phyloP scores from a whole-genome alignment of 164 flowering plant genomes.

The Dillenia suffruticosa region DNA sequence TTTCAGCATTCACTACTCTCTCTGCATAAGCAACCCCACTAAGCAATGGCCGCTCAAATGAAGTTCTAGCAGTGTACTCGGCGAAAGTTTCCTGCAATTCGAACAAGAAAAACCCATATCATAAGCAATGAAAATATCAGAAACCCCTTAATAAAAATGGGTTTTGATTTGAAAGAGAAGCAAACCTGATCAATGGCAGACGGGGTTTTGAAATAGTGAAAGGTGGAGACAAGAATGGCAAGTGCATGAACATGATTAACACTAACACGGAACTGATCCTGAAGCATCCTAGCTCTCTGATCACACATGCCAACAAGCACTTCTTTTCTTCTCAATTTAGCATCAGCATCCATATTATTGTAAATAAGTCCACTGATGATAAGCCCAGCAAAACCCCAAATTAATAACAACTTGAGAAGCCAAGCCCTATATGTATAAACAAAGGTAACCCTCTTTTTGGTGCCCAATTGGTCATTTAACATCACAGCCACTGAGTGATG shows the following conservation, averaged over 20 bases:
- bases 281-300: conserved; percentile 86
- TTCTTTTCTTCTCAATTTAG: conserved; percentile 58
- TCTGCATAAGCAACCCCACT: conserved; percentile 92
- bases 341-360: conserved; percentile 37
- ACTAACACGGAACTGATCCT: conserved; percentile 88
- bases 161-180: neutral
- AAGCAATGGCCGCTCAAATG: conserved; percentile 84
- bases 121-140: neutral
- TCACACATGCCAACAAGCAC: conserved; percentile 76
- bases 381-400: conserved; percentile 41
- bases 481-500: conserved; percentile 41
- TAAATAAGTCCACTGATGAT: conserved; percentile 27
- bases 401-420: conserved; percentile 20
- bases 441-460: conserved; percentile 15
- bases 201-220: conserved; percentile 68
- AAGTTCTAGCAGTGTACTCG: conserved; percentile 78
- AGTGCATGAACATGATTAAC: conserved; percentile 96
- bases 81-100: conserved; percentile 80
- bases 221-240: conserved; percentile 83
- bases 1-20: conserved; percentile 61
- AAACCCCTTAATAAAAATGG: neutral
- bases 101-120: conserved; percentile 7
- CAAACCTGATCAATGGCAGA: conserved; percentile 90
- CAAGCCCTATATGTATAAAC: conserved; percentile 11
- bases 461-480: conserved; percentile 28